A percentile compares a stretch with the other conserved stretches of the same genome.
Evolutionary conservation across 208 protist species (phyloP).

Genomic region (Porcisia deanei): DNA sequence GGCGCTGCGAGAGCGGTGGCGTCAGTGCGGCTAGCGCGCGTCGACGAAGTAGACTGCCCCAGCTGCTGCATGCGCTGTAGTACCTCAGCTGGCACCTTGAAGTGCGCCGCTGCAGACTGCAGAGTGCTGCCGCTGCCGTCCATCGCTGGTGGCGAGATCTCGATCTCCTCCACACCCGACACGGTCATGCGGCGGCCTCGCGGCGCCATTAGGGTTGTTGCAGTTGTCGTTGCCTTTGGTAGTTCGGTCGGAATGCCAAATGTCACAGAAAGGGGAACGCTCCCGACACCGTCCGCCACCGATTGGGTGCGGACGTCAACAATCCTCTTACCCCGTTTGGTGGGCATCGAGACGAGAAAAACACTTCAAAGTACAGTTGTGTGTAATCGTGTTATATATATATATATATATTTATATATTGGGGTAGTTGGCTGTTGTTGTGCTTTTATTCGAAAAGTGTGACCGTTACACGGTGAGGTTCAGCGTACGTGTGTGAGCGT

Average conservation of each 20-base stretch:
- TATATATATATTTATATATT: not conserved
- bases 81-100: conserved; percentile 36
- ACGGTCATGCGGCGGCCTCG: conserved; percentile 11
- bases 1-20: not conserved
- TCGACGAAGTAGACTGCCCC: not conserved
- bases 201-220: not conserved
- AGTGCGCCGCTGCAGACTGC: conserved; percentile 4
- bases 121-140: not conserved
- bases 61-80: conserved; percentile 36
- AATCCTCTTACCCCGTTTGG: conserved; percentile 26
- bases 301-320: conserved; percentile 24
- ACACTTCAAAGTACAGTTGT: not conserved
- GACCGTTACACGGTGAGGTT: too few relatives aligned
- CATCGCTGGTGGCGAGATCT: not conserved
- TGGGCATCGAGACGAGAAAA: conserved; percentile 18
- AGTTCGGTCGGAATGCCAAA: not conserved
- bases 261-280: conserved; percentile 11
- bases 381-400: not conserved
- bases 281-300: conserved; percentile 18
- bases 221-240: not conserved
- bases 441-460: too few relatives aligned
- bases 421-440: too few relatives aligned
- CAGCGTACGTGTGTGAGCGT: too few relatives aligned
- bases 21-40: not conserved
- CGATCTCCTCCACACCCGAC: conserved; percentile 22